A percentile compares a stretch with the other conserved stretches of the same genome.
Evolutionary conservation across 1,284 basidiomycete species (phyloP).

Genomic region (Phlebopus sp.): DNA sequence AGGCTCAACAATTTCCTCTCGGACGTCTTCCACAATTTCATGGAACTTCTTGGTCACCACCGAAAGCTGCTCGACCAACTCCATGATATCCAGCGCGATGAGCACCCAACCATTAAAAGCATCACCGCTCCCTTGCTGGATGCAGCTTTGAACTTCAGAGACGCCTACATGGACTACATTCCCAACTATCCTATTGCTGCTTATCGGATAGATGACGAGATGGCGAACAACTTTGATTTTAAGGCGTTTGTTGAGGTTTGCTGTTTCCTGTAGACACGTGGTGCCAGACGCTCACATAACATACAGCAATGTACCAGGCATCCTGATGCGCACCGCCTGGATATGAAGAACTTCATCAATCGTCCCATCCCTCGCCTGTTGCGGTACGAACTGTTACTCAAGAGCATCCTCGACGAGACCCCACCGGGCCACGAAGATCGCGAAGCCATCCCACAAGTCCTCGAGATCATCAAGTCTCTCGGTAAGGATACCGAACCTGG

Average conservation of each 20-base stretch:
- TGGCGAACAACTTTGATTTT: slow-evolving; percentile 76
- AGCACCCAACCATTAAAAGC: slow-evolving; percentile 81
- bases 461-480: slow-evolving; percentile 82
- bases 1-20: slow-evolving; percentile 77
- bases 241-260: slow-evolving; percentile 78
- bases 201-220: slow-evolving; percentile 88
- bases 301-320: slow-evolving; percentile 66
- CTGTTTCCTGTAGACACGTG: slow-evolving; percentile 5
- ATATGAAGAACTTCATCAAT: slow-evolving; percentile 87
- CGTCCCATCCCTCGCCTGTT: slow-evolving; percentile 86
- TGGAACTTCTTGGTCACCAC: slow-evolving; percentile 75
- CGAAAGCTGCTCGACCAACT: slow-evolving; percentile 74
- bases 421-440: slow-evolving; percentile 75
- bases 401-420: slow-evolving; percentile 73
- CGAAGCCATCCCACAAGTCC: slow-evolving; percentile 75
- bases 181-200: slow-evolving; percentile 94
- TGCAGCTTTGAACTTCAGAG: slow-evolving; percentile 88
- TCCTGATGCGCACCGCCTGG: slow-evolving; percentile 72
- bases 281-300: slow-evolving; percentile 3
- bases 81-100: slow-evolving; percentile 85
- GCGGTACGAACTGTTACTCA: slow-evolving; percentile 86
- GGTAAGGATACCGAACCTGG: slow-evolving; percentile 85
- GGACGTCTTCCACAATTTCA: slow-evolving; percentile 93
- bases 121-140: slow-evolving; percentile 87
- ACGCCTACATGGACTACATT: slow-evolving; percentile 91